Evolutionary conservation across 305 asterid species (phyloP).

Genomic region (Solanum aculeatissimum): DNA sequence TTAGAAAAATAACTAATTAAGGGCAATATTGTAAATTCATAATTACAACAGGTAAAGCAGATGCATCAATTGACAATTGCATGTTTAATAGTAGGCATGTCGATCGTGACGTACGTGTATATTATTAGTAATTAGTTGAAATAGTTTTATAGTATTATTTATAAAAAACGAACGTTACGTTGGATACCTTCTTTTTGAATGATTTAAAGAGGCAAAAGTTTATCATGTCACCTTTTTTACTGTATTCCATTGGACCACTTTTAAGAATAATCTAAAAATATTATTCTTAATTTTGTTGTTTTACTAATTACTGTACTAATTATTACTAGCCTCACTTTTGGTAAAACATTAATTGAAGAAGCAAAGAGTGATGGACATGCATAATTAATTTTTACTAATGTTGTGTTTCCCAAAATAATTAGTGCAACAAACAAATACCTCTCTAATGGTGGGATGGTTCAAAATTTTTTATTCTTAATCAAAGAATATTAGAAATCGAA

Average conservation of each 20-base stretch:
- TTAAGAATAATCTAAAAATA: background rate
- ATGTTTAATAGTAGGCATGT: no score
- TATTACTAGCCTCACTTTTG: background rate
- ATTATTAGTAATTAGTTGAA: no score
- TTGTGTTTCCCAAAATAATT: background rate
- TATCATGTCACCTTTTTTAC: background rate
- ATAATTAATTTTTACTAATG: background rate
- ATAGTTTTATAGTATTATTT: no score
- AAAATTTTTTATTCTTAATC: no score
- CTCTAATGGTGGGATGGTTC: background rate
- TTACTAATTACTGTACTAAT: background rate
- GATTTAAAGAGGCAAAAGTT: background rate
- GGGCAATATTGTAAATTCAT: no score
- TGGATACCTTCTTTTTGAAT: conserved; percentile 1
- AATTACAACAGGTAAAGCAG: no score
- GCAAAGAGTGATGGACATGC: background rate
- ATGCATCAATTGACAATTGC: no score
- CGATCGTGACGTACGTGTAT: no score
- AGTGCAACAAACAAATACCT: background rate
- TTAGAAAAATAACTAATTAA: no score
- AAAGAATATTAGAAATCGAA: no score
- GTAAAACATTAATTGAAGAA: background rate
- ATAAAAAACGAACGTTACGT: background rate
- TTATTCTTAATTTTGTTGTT: background rate
- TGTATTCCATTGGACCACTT: background rate